Percentiles rank a stretch among this genome's conserved stretches.
Conservation (phyloP, 768 basidiomycete genomes). For the Tulasnella sp. region DNA sequence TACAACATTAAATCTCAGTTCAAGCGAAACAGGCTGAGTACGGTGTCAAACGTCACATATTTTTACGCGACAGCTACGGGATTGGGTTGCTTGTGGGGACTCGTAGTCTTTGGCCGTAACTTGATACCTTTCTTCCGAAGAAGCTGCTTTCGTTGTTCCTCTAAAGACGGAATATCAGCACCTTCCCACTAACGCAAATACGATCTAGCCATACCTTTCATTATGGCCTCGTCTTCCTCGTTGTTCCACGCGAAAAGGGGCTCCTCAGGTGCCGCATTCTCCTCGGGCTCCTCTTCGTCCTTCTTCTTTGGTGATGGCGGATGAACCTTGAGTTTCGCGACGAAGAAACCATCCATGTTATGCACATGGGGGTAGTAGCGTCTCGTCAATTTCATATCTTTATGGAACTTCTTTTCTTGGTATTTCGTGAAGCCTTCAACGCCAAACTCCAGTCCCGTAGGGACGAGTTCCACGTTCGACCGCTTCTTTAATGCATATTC, state of each 20-base stretch:
- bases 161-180: constrained; percentile 18
- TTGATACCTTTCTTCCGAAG: constrained; percentile 35
- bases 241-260: constrained; percentile 49
- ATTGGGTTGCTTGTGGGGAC: too few relatives aligned
- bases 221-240: constrained; percentile 46
- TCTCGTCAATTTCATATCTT: constrained; percentile 66
- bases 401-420: constrained; percentile 80
- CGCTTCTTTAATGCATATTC: constrained; percentile 94
- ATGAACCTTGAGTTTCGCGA: constrained; percentile 95
- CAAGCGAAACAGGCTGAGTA: too few relatives aligned
- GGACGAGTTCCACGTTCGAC: constrained; percentile 82
- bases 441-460: constrained; percentile 87
- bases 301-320: constrained; percentile 36
- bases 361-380: constrained; percentile 95
- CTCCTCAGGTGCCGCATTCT: constrained; percentile 28
- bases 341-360: constrained; percentile 99
- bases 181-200: neutral
- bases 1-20: too few relatives aligned
- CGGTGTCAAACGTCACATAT: too few relatives aligned
- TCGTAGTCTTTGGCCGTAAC: constrained; percentile 20
- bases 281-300: constrained; percentile 24
- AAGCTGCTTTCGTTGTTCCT: constrained; percentile 29
- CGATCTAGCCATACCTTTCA: neutral
- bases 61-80: too few relatives aligned
- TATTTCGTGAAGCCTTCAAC: constrained; percentile 81